Conservation (phyloP, 352 stramenopile species). For the Phytophthora pluvialis region DNA sequence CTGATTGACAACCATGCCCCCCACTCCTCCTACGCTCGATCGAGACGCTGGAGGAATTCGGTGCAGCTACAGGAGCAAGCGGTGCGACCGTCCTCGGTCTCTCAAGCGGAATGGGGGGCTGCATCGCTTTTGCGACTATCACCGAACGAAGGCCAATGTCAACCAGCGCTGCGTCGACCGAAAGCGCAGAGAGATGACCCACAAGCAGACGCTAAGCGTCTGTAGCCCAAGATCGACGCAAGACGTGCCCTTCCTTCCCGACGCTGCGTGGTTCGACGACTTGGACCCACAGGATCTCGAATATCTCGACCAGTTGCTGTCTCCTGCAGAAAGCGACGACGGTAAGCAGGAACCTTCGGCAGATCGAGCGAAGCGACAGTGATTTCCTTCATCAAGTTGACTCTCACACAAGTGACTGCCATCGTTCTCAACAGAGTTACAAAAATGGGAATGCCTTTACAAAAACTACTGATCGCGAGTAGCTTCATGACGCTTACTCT, state of each 20-base stretch:
- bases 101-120: conserved; percentile 48
- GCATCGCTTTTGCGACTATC: conserved; percentile 53
- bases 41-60: conserved; percentile 6
- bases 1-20: conserved; percentile 2
- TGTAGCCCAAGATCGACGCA: conserved; percentile 19
- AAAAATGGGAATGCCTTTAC: no score
- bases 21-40: background rate
- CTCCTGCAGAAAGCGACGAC: conserved; percentile 1
- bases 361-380: background rate
- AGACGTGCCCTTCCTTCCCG: conserved; percentile 5
- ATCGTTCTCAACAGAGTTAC: no score
- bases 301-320: conserved; percentile 32
- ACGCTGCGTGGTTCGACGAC: conserved; percentile 25
- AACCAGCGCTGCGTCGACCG: conserved; percentile 48
- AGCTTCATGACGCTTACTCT: no score
- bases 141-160: conserved; percentile 51
- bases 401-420: no score
- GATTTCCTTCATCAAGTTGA: background rate
- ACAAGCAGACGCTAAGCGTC: background rate
- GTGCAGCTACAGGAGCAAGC: conserved; percentile 48
- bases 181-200: conserved; percentile 14
- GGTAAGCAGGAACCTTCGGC: background rate
- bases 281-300: conserved; percentile 29
- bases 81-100: conserved; percentile 41
- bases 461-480: no score